Conservation (phyloP, 495 filamentous ascomycete genomes). For the Talaromyces ruber region DNA sequence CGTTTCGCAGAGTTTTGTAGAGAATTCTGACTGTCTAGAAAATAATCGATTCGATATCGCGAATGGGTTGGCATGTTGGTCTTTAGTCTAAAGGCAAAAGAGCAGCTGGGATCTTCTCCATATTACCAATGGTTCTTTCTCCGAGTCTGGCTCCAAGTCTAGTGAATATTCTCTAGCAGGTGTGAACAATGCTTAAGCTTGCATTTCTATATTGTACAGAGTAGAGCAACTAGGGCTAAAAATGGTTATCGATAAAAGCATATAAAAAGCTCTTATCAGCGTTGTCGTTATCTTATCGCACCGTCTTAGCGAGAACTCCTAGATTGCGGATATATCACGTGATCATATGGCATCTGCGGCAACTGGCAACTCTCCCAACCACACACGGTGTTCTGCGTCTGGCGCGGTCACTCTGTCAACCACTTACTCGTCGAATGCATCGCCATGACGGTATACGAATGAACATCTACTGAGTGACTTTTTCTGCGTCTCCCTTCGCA, state of each 20-base stretch:
- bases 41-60: not conserved
- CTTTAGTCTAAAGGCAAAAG: not conserved
- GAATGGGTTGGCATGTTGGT: not conserved
- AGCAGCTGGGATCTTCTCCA: not conserved
- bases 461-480: not conserved
- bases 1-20: not conserved
- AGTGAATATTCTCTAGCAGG: too few species aligned
- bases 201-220: too few species aligned
- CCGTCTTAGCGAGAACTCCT: not conserved
- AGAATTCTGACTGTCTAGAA: not conserved
- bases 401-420: not conserved
- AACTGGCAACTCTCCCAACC: not conserved
- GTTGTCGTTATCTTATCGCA: not conserved
- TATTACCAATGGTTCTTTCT: not conserved
- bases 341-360: not conserved
- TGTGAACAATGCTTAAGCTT: too few species aligned
- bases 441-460: not conserved
- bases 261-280: not conserved
- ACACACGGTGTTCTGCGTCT: not conserved
- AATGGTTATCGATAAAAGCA: not conserved
- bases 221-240: not conserved
- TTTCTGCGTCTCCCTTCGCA: not conserved
- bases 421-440: not conserved
- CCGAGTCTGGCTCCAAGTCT: too few species aligned
- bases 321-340: not conserved